Conservation (phyloP, 768 basidiomycete species). For the Mycena sanguinolenta region DNA sequence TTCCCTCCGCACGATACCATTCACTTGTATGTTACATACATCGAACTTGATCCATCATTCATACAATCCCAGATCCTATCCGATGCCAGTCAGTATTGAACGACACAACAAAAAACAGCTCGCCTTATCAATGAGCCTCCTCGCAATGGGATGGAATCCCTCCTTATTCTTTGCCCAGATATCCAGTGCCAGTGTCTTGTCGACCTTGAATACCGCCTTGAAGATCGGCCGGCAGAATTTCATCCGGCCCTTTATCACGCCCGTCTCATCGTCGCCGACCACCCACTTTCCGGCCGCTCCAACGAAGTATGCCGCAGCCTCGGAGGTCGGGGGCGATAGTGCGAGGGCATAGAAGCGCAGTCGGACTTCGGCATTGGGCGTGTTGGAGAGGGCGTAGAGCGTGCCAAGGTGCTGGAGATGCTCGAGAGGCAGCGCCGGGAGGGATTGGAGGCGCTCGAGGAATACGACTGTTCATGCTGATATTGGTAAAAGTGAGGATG, state of each 20-base stretch:
- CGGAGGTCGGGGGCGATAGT: slow-evolving; percentile 61
- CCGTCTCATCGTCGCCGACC: slow-evolving; percentile 71
- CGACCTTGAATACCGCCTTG: slow-evolving; percentile 64
- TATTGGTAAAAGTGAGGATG: not conserved
- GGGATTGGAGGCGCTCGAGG: slow-evolving; percentile 82
- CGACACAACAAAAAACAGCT: no score
- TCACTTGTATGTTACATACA: no score
- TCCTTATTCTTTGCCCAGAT: slow-evolving; percentile 62
- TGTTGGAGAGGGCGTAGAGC: slow-evolving; percentile 62
- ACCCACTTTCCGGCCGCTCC: slow-evolving; percentile 75
- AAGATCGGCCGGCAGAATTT: slow-evolving; percentile 86
- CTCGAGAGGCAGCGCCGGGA: slow-evolving; percentile 67
- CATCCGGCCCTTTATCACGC: slow-evolving; percentile 83
- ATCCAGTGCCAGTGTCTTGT: slow-evolving; percentile 64
- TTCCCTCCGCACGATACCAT: no score
- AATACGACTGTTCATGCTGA: slow-evolving; percentile 72
- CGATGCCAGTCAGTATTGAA: no score
- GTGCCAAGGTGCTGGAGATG: slow-evolving; percentile 73
- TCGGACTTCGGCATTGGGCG: slow-evolving; percentile 83
- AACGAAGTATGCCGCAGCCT: slow-evolving; percentile 66
- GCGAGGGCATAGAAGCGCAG: slow-evolving; percentile 84
- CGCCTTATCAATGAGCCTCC: slow-evolving; percentile 76
- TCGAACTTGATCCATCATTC: no score
- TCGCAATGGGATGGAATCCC: slow-evolving; percentile 83
- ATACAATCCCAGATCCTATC: no score